phyloP scores from a whole-genome alignment of 2,329 filamentous ascomycete species.

The Aspergillus chevalieri region DNA sequence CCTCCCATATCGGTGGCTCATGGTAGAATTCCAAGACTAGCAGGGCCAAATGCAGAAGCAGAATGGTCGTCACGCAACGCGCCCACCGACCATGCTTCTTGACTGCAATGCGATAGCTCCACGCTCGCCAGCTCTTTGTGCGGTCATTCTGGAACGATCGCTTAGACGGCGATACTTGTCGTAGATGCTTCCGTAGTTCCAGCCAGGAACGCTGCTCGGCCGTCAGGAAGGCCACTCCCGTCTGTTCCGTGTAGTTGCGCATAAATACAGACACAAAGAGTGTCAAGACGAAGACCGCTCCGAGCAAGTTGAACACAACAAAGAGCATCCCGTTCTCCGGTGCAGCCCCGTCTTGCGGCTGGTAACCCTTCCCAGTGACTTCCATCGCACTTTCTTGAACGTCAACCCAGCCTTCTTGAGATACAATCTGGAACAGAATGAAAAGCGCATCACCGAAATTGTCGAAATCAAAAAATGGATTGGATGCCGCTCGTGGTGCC shows the following conservation, averaged over 20 bases:
- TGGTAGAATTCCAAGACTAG: slow-evolving; percentile 81
- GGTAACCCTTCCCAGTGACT: slow-evolving; percentile 68
- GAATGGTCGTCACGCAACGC: slow-evolving; percentile 66
- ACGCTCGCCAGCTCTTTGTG: slow-evolving; percentile 73
- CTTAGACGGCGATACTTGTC: slow-evolving; percentile 92
- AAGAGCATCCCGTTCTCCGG: slow-evolving; percentile 92
- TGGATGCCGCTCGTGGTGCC: slow-evolving; percentile 71
- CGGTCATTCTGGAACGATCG: slow-evolving; percentile 69
- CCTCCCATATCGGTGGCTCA: slow-evolving; percentile 65
- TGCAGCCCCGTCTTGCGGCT: slow-evolving; percentile 63
- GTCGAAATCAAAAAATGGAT: slow-evolving; percentile 87
- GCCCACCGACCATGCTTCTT: slow-evolving; percentile 95
- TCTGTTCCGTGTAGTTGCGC: slow-evolving; percentile 99
- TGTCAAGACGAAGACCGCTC: slow-evolving; percentile 92
- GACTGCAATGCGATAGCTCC: slow-evolving; percentile 91
- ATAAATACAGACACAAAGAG: slow-evolving; percentile 99
- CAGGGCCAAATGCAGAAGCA: slow-evolving; percentile 76
- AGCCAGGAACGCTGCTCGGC: slow-evolving; percentile 96
- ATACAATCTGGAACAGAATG: slow-evolving; percentile 97
- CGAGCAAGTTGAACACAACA: slow-evolving; percentile 90
- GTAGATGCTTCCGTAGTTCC: slow-evolving; percentile 81
- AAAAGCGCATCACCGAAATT: slow-evolving; percentile 91
- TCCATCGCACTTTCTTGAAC: slow-evolving; percentile 80
- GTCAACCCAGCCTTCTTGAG: slow-evolving; percentile 95
- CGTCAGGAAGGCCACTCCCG: slow-evolving; percentile 90